Percentiles rank a stretch among this genome's conserved stretches.
Evolutionary conservation across 306 rosid genomes (phyloP).

Genomic region (Prunus campanulata): DNA sequence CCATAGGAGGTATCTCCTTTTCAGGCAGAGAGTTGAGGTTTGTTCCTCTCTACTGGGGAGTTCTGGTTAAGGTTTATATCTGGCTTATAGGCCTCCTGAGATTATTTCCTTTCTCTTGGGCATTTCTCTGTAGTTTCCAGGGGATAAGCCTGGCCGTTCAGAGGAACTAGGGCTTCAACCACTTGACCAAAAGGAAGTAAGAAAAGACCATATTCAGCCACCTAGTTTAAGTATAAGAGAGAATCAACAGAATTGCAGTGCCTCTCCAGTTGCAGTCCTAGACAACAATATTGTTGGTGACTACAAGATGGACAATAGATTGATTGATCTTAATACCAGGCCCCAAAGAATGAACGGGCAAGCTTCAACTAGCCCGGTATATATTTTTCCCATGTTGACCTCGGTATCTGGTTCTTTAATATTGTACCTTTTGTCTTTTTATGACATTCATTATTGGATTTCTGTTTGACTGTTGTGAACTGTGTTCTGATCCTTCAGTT

Average conservation of each 20-base stretch:
- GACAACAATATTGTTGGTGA: conserved; percentile 31
- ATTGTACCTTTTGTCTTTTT: neutral
- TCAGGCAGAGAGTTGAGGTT: conserved; percentile 71
- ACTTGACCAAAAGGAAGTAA: conserved; percentile 23
- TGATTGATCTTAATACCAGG: conserved; percentile 48
- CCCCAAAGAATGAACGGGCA: conserved; percentile 42
- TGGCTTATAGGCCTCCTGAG: neutral
- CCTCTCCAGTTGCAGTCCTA: conserved; percentile 27
- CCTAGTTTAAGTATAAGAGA: conserved; percentile 25
- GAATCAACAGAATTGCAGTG: conserved; percentile 29
- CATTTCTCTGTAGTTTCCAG: conserved; percentile 45
- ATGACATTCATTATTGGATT: neutral
- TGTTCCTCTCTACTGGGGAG: conserved; percentile 22
- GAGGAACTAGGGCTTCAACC: conserved; percentile 41
- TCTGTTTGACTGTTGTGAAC: neutral
- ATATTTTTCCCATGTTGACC: neutral
- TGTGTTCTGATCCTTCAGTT: conserved; percentile 10
- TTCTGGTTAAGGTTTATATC: conserved; percentile 1
- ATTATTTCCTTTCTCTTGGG: conserved; percentile 10
- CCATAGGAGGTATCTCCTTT: conserved; percentile 55
- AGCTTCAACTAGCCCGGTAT: conserved; percentile 42
- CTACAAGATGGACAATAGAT: conserved; percentile 33
- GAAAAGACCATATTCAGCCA: conserved; percentile 33
- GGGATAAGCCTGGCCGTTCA: conserved; percentile 36
- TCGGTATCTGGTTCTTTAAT: neutral